A percentile compares a stretch with the other conserved stretches of the same genome.
phyloP scores from a whole-genome alignment of 805 yeast genomes.

The Cyberlindnera veronae region DNA sequence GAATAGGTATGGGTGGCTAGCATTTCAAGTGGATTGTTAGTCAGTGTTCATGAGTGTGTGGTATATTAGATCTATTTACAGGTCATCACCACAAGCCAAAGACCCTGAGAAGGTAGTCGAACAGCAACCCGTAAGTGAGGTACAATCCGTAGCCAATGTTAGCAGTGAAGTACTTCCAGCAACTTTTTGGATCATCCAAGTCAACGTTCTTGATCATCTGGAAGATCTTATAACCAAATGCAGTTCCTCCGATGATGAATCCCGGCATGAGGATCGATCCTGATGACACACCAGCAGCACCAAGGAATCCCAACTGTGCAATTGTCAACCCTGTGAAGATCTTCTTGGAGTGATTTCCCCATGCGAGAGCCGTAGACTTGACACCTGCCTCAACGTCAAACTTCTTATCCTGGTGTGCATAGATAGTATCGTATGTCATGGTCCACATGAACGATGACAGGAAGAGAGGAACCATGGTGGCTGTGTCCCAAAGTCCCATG shows the following conservation, averaged over 20 bases:
- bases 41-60: no score
- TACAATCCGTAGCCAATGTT: conserved; percentile 77
- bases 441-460: conserved; percentile 84
- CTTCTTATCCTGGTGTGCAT: conserved; percentile 94
- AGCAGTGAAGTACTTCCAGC: conserved; percentile 77
- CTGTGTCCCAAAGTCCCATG: conserved; percentile 77
- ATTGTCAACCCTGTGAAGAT: conserved; percentile 60
- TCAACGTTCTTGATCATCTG: conserved; percentile 71
- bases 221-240: conserved; percentile 67
- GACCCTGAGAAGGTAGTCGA: conserved; percentile 57
- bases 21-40: no score
- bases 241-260: conserved; percentile 60
- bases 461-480: conserved; percentile 76
- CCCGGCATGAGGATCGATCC: conserved; percentile 78
- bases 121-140: conserved; percentile 59
- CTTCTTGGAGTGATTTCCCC: conserved; percentile 80
- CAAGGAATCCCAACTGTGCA: conserved; percentile 62
- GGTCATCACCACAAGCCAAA: conserved; percentile 40
- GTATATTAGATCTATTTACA: no score
- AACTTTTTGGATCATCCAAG: conserved; percentile 71
- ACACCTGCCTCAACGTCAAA: conserved; percentile 90
- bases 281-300: conserved; percentile 66
- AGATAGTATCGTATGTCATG: conserved; percentile 92
- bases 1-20: no score
- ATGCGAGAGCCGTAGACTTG: conserved; percentile 90